Base-by-base conservation (phyloP, 306 rosid species). In the Cicer arietinum region DNA sequence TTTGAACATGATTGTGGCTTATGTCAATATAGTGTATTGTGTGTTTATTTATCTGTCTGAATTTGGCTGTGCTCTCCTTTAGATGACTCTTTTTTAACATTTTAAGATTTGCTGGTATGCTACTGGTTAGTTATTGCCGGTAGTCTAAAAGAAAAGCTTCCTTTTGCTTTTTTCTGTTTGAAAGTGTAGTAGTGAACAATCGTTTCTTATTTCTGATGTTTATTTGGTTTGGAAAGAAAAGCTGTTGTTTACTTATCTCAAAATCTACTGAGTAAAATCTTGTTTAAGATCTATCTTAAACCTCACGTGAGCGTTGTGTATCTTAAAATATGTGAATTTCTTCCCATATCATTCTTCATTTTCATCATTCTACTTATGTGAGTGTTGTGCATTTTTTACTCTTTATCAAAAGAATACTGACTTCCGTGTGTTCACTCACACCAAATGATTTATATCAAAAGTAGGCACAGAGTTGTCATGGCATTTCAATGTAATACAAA, bases 1-100 rank as follows among this genome's bases (percentile, higher is more conserved):
- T 8, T 43, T 42, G 6, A 51, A 47, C 22, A 25, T 69, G 52
- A 8, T 56, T 56, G 71, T 60, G 66, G 43, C 53, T 46, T 63
- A 53, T 8, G 30, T 7, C 6, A 17, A 53, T 53, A 53, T 53
- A 2, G 37, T 30, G 37, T 30, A 30, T 30, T 30, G 37, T 30
- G 37, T 30, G 30, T 3, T 6, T 53, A 3, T 53, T 16, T 16
- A 16, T 17, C 5, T 8, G 5, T 6, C 25, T 40, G 39, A 71
- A 48, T 4, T 51, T 39, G 56, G 20, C 7, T 7, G 5, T 7
- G 46, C 17, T 53, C 59, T 16, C 30, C 17, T 52, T 52, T 16
- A 52, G 11, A 16, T 7, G 10, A 7, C 25, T 10, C 22, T 52
- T 52, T 52, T 52, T 52, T 7, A 10, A 52, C 11, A 53, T 53